A percentile compares a stretch with the other conserved stretches of the same genome.
Conservation (phyloP, 2,329 filamentous ascomycete genomes). For the Aureobasidium zeae region DNA sequence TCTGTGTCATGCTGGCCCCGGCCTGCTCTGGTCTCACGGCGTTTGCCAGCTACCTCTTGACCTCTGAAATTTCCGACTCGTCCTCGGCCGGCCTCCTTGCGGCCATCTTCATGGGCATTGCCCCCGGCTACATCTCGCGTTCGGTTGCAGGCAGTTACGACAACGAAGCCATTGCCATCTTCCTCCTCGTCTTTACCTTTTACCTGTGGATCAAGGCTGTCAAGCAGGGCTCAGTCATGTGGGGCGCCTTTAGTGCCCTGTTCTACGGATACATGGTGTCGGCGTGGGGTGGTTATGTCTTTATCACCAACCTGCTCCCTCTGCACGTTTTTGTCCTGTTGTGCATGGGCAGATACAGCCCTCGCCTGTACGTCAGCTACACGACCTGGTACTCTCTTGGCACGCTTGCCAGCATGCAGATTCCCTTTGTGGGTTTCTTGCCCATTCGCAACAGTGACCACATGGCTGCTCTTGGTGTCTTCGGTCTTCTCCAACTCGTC, state of each 20-base stretch:
- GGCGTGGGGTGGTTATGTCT: slow-evolving; percentile 98
- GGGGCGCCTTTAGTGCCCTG: slow-evolving; percentile 86
- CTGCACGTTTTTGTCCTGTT: slow-evolving; percentile 90
- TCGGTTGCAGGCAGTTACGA: slow-evolving; percentile 98
- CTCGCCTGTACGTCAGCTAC: slow-evolving; percentile 89
- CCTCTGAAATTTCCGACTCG: slow-evolving; percentile 93
- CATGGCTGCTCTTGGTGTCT: slow-evolving; percentile 89
- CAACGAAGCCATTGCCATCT: slow-evolving; percentile 98
- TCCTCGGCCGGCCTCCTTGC: slow-evolving; percentile 90
- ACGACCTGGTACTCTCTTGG: slow-evolving; percentile 97
- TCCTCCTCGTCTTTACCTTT: slow-evolving; percentile 96
- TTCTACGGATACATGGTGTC: slow-evolving; percentile 99
- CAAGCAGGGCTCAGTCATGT: slow-evolving; percentile 92
- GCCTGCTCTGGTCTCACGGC: slow-evolving; percentile 91
- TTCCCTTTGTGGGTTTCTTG: slow-evolving; percentile 95
- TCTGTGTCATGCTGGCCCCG: slow-evolving; percentile 92
- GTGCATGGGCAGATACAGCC: slow-evolving; percentile 94
- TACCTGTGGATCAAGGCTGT: slow-evolving; percentile 98
- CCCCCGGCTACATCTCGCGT: slow-evolving; percentile 93
- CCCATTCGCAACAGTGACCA: slow-evolving; percentile 96
- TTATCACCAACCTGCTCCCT: slow-evolving; percentile 95
- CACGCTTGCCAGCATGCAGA: slow-evolving; percentile 96
- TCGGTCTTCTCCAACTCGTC: slow-evolving; percentile 88
- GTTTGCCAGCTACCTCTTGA: slow-evolving; percentile 86
- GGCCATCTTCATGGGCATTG: slow-evolving; percentile 93